These are phyloP conservation scores for Persicaria tinctoria DNA, from an alignment of 148 eudicot genomes.

Conservation along the genomic window DNA sequence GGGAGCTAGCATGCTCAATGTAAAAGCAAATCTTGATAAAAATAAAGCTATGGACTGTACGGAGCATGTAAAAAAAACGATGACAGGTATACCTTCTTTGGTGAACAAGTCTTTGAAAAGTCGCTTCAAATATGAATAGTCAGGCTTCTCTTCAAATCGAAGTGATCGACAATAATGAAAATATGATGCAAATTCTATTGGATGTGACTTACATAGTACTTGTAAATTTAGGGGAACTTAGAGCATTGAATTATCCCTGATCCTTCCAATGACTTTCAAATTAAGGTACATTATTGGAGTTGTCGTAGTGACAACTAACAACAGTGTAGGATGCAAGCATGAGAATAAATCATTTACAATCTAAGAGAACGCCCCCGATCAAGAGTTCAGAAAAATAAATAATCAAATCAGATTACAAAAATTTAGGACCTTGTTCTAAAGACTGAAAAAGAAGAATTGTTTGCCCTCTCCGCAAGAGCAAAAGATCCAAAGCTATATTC, in stretches of 20 bases:
- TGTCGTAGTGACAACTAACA: background rate
- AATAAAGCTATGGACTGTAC: background rate
- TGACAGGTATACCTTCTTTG: slow-evolving; percentile 30
- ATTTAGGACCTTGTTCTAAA: background rate
- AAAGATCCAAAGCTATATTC: background rate
- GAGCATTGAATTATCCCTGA: background rate
- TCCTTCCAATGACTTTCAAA: background rate
- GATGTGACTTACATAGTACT: slow-evolving; percentile 47
- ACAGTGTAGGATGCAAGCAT: background rate
- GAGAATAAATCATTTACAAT: background rate
- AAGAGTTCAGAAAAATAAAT: background rate
- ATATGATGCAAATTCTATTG: slow-evolving; percentile 39
- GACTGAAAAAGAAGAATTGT: background rate
- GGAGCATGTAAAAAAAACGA: background rate
- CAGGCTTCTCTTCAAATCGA: slow-evolving; percentile 38
- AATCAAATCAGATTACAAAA: background rate
- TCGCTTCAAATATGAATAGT: slow-evolving; percentile 40
- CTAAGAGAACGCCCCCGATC: no score
- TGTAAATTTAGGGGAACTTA: slow-evolving; percentile 12
- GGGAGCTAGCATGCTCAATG: background rate
- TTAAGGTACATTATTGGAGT: background rate
- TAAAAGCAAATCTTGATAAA: background rate
- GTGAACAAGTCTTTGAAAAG: slow-evolving; percentile 42
- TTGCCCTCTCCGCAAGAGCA: background rate
- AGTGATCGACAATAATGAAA: slow-evolving; percentile 40